phyloP scores from a whole-genome alignment of 345 rosid species.

The Schrenkiella parvula region DNA sequence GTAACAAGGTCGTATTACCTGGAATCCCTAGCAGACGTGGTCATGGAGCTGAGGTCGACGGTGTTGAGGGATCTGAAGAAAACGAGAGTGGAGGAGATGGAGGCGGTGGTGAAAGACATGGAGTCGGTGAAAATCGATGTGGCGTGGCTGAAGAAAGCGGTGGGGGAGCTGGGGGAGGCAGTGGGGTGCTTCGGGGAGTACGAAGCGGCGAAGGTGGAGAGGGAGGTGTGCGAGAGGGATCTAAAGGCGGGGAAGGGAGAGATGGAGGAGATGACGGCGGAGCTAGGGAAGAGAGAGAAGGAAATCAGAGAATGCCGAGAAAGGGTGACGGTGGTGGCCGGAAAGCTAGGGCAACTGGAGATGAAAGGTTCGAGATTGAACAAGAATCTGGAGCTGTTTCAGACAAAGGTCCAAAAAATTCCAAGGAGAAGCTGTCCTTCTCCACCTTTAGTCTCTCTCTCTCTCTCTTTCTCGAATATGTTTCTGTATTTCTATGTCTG shows the following conservation, averaged over 20 bases:
- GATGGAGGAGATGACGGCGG: constrained; percentile 44
- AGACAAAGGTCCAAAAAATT: constrained; percentile 38
- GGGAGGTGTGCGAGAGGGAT: constrained; percentile 34
- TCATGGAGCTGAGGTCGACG: constrained; percentile 56
- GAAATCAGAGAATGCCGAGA: constrained; percentile 42
- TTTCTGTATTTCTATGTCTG: no score
- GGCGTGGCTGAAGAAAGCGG: constrained; percentile 49
- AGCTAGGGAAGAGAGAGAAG: constrained; percentile 43
- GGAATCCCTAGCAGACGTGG: constrained; percentile 60
- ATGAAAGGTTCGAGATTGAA: constrained; percentile 36
- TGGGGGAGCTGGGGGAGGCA: constrained; percentile 49
- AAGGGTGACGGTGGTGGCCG: constrained; percentile 37
- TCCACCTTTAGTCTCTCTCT: not conserved
- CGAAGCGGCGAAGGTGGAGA: constrained; percentile 42
- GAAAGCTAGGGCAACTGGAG: constrained; percentile 42
- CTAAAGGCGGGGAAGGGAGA: constrained; percentile 40
- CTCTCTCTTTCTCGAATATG: no score
- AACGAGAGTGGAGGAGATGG: constrained; percentile 52
- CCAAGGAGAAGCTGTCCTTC: constrained; percentile 33
- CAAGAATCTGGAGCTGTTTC: constrained; percentile 31
- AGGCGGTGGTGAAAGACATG: constrained; percentile 68
- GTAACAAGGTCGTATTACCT: constrained; percentile 58
- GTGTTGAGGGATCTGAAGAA: constrained; percentile 49
- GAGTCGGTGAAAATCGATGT: constrained; percentile 61
- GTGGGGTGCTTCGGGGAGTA: constrained; percentile 40